phyloP scores from a whole-genome alignment of 2,329 filamentous ascomycete genomes.

The Xylaria sp. region DNA sequence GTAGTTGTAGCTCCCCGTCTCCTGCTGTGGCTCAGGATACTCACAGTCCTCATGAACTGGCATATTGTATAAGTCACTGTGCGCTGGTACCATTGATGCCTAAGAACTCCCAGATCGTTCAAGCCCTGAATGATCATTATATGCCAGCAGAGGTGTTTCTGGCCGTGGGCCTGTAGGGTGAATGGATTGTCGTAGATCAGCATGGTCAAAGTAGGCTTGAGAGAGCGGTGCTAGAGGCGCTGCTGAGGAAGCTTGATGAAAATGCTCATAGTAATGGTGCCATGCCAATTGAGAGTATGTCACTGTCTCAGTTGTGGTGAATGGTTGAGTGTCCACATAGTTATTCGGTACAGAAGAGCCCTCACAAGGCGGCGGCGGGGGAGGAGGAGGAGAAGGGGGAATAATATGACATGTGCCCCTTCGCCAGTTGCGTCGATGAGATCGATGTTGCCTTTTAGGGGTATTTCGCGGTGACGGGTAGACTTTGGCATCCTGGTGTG shows the following conservation, averaged over 20 bases:
- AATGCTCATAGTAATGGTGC: neutral
- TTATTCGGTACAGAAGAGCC: neutral
- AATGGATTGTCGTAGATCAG: slow-evolving; percentile 17
- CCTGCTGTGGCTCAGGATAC: neutral
- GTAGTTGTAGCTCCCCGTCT: neutral
- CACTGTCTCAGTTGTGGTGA: neutral
- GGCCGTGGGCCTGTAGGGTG: slow-evolving; percentile 17
- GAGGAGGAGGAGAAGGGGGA: neutral
- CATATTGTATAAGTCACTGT: neutral
- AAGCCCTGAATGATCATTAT: neutral
- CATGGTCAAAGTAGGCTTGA: neutral
- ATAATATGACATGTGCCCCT: neutral
- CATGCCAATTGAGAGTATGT: neutral
- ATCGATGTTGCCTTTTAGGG: neutral
- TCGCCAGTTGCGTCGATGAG: neutral
- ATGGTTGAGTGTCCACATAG: neutral
- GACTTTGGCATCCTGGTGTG: neutral
- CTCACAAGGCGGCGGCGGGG: neutral
- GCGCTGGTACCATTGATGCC: neutral
- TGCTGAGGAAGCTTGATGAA: neutral
- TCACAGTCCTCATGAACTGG: neutral
- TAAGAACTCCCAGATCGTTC: neutral
- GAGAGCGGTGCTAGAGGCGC: neutral
- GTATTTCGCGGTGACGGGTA: neutral
- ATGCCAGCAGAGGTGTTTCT: neutral